A percentile compares a stretch with the other conserved stretches of the same genome.
Evolutionary conservation across 768 basidiomycete genomes (phyloP).

Genomic region (Gymnopilus junonius): DNA sequence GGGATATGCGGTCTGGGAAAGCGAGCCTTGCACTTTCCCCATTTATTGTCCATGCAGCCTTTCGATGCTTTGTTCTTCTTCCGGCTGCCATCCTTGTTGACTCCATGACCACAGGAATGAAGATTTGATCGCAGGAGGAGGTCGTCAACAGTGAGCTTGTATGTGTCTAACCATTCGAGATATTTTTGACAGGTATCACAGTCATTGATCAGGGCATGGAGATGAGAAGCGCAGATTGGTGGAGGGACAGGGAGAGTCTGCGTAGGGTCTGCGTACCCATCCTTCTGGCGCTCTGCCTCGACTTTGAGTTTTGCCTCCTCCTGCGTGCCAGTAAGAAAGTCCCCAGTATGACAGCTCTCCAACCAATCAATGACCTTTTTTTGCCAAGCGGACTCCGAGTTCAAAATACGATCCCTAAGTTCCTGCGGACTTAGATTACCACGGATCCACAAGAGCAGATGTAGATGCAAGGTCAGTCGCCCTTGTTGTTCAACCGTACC

Average conservation of each 20-base stretch:
- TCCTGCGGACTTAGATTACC: conserved; percentile 31
- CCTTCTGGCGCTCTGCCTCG: not conserved
- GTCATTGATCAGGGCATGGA: not conserved
- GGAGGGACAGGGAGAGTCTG: conserved; percentile 23
- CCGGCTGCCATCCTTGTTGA: conserved; percentile 19
- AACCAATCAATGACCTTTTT: conserved; percentile 25
- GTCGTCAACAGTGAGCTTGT: conserved; percentile 28
- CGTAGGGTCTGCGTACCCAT: conserved; percentile 22
- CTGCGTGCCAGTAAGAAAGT: conserved; percentile 32
- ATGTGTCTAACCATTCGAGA: conserved; percentile 22
- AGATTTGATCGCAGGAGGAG: conserved; percentile 31
- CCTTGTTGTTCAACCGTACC: conserved; percentile 34
- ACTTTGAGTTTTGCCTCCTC: conserved; percentile 18
- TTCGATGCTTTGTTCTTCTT: too few relatives aligned
- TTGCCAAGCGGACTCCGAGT: conserved; percentile 21
- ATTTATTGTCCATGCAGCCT: conserved; percentile 31
- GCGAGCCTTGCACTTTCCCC: conserved; percentile 31
- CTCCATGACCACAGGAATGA: conserved; percentile 24
- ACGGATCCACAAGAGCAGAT: conserved; percentile 19
- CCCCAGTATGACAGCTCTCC: conserved; percentile 27
- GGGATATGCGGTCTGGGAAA: conserved; percentile 32
- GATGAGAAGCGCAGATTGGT: conserved; percentile 16
- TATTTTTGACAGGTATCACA: conserved; percentile 11
- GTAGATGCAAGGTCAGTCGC: conserved; percentile 35
- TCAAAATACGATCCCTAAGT: conserved; percentile 31